A percentile compares a stretch with the other conserved stretches of the same genome.
phyloP scores from a whole-genome alignment of 495 filamentous ascomycete genomes.

The Penicillium tannophilum region DNA sequence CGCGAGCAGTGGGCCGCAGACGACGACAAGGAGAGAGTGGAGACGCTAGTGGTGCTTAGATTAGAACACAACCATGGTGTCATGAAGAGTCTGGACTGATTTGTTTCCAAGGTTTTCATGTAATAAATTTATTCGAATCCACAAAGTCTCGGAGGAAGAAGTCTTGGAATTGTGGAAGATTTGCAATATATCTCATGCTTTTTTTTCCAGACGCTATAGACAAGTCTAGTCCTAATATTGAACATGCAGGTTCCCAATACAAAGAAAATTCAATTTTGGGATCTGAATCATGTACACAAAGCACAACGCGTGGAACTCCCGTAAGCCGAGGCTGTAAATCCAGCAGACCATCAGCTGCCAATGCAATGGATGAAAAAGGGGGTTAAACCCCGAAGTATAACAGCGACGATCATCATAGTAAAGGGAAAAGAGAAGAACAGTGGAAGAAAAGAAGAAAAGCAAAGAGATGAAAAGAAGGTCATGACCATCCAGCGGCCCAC shows the following conservation, averaged over 20 bases:
- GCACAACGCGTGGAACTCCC: slow-evolving; percentile 22
- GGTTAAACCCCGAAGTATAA: slow-evolving; percentile 1
- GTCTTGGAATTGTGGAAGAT: neutral
- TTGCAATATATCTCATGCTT: neutral
- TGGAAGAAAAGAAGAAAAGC: neutral
- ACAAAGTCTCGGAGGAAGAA: no score
- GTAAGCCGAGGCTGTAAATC: slow-evolving; percentile 21
- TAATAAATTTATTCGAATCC: neutral
- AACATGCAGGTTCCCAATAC: slow-evolving; percentile 15
- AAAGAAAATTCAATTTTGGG: slow-evolving; percentile 3
- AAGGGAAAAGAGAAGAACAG: slow-evolving; percentile 7
- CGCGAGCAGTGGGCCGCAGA: slow-evolving; percentile 28
- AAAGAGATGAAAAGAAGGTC: slow-evolving; percentile 4
- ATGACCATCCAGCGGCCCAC: slow-evolving; percentile 20
- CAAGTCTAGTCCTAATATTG: slow-evolving; percentile 2
- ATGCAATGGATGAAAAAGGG: slow-evolving; percentile 22
- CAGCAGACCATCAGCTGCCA: slow-evolving; percentile 20
- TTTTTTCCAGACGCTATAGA: neutral
- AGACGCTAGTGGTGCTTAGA: slow-evolving; percentile 32
- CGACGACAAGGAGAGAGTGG: slow-evolving; percentile 28
- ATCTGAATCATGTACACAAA: slow-evolving; percentile 6
- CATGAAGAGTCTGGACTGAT: slow-evolving; percentile 14
- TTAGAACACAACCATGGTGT: slow-evolving; percentile 24
- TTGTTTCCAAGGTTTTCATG: neutral
- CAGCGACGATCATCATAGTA: neutral